A percentile compares a stretch with the other conserved stretches of the same genome.
Conservation (phyloP, 2,329 filamentous ascomycete species). For the Pseudogymnoascus sp. region DNA sequence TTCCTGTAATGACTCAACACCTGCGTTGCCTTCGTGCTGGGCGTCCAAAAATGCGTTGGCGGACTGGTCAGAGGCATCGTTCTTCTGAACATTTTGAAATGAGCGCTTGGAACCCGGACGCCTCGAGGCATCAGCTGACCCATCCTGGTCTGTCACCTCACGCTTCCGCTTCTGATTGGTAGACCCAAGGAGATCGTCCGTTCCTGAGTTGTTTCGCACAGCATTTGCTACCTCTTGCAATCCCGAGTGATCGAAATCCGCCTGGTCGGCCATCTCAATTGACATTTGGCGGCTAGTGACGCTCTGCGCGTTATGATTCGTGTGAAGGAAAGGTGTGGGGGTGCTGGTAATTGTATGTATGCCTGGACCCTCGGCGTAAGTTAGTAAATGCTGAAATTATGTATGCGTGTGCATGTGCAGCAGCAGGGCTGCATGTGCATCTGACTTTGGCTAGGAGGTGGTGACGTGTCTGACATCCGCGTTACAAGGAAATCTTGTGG, state of each 20-base stretch:
- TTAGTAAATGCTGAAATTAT: conserved; percentile 4
- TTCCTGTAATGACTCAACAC: conserved; percentile 27
- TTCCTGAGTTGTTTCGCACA: conserved; percentile 21
- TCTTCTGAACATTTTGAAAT: conserved; percentile 11
- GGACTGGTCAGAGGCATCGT: conserved; percentile 20
- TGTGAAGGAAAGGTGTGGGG: conserved; percentile 12
- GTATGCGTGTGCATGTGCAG: conserved; percentile 4
- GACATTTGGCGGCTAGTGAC: conserved; percentile 17
- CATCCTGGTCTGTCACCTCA: conserved; percentile 21
- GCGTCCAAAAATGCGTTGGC: conserved; percentile 10
- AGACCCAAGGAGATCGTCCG: conserved; percentile 18
- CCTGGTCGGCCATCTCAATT: conserved; percentile 25
- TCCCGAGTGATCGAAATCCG: conserved; percentile 28
- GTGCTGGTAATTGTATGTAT: background rate
- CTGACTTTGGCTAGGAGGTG: conserved; percentile 3
- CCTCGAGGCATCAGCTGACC: conserved; percentile 28
- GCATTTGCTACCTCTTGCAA: conserved; percentile 30
- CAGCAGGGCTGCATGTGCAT: conserved; percentile 1
- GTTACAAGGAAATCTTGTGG: conserved; percentile 4
- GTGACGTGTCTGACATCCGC: conserved; percentile 6
- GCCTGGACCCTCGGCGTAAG: background rate
- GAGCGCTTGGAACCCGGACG: conserved; percentile 26
- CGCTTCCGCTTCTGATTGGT: conserved; percentile 27
- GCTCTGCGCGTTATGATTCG: conserved; percentile 22
- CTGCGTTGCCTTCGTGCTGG: conserved; percentile 19